Evolutionary conservation across 73 alveolate genomes (phyloP).

Genomic region (Paramecium primaurelia): DNA sequence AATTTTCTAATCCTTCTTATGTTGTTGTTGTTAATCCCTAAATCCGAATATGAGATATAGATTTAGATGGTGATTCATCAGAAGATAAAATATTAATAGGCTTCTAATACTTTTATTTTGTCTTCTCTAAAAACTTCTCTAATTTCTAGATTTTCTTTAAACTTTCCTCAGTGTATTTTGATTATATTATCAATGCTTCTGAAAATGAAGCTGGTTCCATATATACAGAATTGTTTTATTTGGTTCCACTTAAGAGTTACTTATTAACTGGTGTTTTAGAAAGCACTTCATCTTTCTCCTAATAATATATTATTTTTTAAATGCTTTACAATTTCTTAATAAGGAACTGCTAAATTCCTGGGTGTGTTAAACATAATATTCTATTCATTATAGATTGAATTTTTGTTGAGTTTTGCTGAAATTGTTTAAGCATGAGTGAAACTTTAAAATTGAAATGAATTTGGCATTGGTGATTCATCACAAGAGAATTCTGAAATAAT

Average conservation of each 20-base stretch:
- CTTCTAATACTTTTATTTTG: neutral
- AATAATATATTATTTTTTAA: neutral
- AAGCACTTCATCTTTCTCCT: slow-evolving; percentile 23
- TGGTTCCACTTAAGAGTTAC: neutral
- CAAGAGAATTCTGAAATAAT: neutral
- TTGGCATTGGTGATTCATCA: slow-evolving; percentile 34
- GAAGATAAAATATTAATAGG: neutral
- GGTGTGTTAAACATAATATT: slow-evolving; percentile 31
- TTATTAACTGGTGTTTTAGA: neutral
- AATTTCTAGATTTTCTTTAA: neutral
- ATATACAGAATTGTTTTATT: neutral
- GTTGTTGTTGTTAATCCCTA: neutral
- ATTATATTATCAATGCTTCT: neutral
- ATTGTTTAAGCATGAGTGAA: slow-evolving; percentile 10
- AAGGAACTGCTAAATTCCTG: neutral
- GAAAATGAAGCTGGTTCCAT: neutral
- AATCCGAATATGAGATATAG: neutral
- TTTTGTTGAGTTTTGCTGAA: slow-evolving; percentile 25
- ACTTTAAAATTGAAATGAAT: neutral
- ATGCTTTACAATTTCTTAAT: neutral
- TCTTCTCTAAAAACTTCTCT: neutral
- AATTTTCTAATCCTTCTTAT: neutral
- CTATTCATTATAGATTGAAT: neutral
- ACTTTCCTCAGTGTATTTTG: neutral
- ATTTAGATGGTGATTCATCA: neutral